phyloP scores from a whole-genome alignment of 169 alveolate genomes.

The Babesia bigemina region DNA sequence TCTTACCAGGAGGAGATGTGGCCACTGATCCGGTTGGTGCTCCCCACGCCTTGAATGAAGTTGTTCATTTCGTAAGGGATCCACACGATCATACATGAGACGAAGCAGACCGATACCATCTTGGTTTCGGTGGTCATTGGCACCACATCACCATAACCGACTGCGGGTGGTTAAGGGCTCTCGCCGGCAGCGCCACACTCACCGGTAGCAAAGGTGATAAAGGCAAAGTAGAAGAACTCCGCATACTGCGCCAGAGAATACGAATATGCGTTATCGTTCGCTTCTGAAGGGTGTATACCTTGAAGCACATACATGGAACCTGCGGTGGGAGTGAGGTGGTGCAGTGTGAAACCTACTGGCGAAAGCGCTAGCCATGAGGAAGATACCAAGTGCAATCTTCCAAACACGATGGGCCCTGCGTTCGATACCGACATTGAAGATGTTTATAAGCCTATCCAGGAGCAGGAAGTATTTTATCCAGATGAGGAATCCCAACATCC shows the following conservation, averaged over 20 bases:
- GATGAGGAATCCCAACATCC: slow-evolving; percentile 59
- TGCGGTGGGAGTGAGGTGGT: neutral
- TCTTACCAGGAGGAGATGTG: slow-evolving; percentile 60
- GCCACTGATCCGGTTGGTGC: slow-evolving; percentile 66
- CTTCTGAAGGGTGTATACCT: slow-evolving; percentile 44
- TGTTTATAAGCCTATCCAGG: slow-evolving; percentile 28
- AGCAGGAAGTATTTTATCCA: slow-evolving; percentile 57
- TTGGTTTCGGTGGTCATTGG: slow-evolving; percentile 73
- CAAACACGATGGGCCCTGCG: slow-evolving; percentile 33
- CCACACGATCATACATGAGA: slow-evolving; percentile 76
- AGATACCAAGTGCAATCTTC: slow-evolving; percentile 50
- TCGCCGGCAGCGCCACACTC: neutral
- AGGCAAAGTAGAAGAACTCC: slow-evolving; percentile 72
- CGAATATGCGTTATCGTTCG: neutral
- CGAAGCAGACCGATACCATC: slow-evolving; percentile 68
- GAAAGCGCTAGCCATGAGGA: slow-evolving; percentile 58
- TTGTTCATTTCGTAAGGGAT: slow-evolving; percentile 76
- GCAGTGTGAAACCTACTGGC: slow-evolving; percentile 40
- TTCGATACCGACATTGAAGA: slow-evolving; percentile 34
- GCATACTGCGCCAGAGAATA: slow-evolving; percentile 36
- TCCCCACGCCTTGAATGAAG: slow-evolving; percentile 68
- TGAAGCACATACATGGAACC: slow-evolving; percentile 63
- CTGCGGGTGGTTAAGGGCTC: slow-evolving; percentile 8
- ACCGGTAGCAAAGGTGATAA: slow-evolving; percentile 78
- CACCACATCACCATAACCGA: slow-evolving; percentile 79